phyloP scores from a whole-genome alignment of 2,329 filamentous ascomycete genomes.

The Xylaria sp. region DNA sequence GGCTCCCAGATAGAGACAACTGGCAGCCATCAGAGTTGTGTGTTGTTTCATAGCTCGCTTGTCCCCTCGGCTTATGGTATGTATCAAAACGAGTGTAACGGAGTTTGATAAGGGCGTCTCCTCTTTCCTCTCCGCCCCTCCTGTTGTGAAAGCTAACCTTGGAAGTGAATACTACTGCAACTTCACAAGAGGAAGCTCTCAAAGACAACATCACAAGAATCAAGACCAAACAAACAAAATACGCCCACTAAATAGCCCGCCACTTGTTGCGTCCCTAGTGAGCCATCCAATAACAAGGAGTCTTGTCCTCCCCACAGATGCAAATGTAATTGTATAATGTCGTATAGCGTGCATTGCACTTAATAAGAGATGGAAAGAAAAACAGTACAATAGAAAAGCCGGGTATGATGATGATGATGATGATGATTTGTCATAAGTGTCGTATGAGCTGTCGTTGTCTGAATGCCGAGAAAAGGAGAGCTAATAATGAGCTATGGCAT shows the following conservation, averaged over 20 bases:
- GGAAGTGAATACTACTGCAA: background rate
- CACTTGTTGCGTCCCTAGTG: slow-evolving; percentile 7
- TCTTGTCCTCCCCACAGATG: slow-evolving; percentile 26
- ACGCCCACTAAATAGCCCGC: slow-evolving; percentile 12
- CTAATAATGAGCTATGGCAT: background rate
- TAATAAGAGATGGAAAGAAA: slow-evolving; percentile 14
- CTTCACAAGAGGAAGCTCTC: background rate
- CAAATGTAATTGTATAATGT: slow-evolving; percentile 39
- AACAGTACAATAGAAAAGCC: slow-evolving; percentile 24
- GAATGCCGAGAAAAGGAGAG: slow-evolving; percentile 7
- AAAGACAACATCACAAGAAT: slow-evolving; percentile 13
- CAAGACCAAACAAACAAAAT: slow-evolving; percentile 7
- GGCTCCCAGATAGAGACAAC: slow-evolving; percentile 24
- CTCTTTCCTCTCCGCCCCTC: slow-evolving; percentile 8
- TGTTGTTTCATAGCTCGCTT: slow-evolving; percentile 27
- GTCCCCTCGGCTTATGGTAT: slow-evolving; percentile 28
- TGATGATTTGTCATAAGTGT: slow-evolving; percentile 26
- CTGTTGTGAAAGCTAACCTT: background rate
- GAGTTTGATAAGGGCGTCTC: slow-evolving; percentile 16
- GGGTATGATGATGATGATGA: slow-evolving; percentile 9
- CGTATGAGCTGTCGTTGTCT: slow-evolving; percentile 23
- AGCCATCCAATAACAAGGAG: slow-evolving; percentile 18
- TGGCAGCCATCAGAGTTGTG: slow-evolving; percentile 35
- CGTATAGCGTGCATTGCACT: slow-evolving; percentile 29
- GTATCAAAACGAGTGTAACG: slow-evolving; percentile 31